Evolutionary conservation across 2,329 filamentous ascomycete species (phyloP), one percentile per base, ranked within the genome.

Genomic region (Cytospora paraplurivora): DNA sequence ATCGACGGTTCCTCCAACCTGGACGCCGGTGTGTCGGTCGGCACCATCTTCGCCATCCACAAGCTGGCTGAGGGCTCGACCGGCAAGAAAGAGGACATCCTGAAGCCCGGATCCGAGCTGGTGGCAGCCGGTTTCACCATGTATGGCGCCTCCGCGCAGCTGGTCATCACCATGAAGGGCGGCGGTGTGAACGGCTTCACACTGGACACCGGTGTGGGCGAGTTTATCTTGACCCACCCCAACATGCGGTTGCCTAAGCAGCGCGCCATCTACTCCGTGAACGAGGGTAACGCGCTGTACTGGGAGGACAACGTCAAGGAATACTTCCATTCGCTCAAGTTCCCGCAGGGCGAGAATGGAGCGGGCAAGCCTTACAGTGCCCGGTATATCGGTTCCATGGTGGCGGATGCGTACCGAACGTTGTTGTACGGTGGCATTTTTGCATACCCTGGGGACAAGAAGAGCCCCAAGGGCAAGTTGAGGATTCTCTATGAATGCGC

Each of bases 121-220:
- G 86, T 98, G 21, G 94, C 95, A 41, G 89, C 92, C 27, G 95
- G 95, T n/a, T 99, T 99, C 85, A 99, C 95, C 78, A 99, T 99
- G 95, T 99, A 99, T 79, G 95, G 95, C 74, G 95, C 95, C 70
- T 97, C 93, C 3, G 88, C 95, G 4, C 94, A 98, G 81, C 85
- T 99, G 53, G 95, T 99, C 72, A 90, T 99, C 74, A 99, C 95
- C 70, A 97, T 98, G 93, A 91, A 90, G 78, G 92, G 88, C 69
- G 91, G 93, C 68, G 85, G 80, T 67, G 95, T 99, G 78, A 97
- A 98, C 79, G 95, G 95, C 72, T 99, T 99, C 84, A 99, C 95
- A 33, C 88, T 99, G 72, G 95, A 99, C 81, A 96, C 91, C 76
- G 91, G 93, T 19, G 87, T 99, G 56, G 95, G 95, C 79, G 95